Conservation (phyloP, 1,284 basidiomycete genomes). For the Rhodotorula sp. region DNA sequence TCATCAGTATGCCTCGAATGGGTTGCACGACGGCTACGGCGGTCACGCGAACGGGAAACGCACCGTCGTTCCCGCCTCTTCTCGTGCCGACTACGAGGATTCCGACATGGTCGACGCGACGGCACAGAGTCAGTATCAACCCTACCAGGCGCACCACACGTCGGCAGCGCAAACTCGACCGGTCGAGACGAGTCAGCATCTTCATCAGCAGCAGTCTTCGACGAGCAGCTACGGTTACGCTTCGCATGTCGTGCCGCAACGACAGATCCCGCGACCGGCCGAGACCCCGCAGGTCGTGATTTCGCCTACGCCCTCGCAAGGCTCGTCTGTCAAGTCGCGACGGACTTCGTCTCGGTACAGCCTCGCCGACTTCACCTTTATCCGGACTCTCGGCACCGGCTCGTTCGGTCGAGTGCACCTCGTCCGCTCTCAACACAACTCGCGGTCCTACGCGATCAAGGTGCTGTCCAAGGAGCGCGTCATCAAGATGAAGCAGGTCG, state of each 20-base stretch:
- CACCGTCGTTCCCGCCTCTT: background rate
- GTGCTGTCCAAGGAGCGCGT: conserved; percentile 92
- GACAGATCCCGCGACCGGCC: conserved; percentile 16
- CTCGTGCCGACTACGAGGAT: background rate
- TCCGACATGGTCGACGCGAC: background rate
- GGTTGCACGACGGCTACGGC: background rate
- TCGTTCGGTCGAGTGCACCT: conserved; percentile 94
- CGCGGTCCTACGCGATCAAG: conserved; percentile 91
- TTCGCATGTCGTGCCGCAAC: conserved; percentile 7
- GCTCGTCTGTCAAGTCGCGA: conserved; percentile 43
- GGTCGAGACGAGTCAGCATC: conserved; percentile 1
- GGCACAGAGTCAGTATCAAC: background rate
- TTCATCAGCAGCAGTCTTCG: conserved; percentile 20
- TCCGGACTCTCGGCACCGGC: conserved; percentile 73
- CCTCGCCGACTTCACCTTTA: conserved; percentile 54
- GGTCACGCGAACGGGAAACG: background rate
- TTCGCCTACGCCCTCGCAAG: conserved; percentile 40
- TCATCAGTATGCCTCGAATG: no score
- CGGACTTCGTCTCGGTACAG: conserved; percentile 56
- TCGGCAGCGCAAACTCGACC: background rate
- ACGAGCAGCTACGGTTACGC: conserved; percentile 13
- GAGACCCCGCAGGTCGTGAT: conserved; percentile 26
- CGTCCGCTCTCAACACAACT: conserved; percentile 86
- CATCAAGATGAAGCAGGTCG: conserved; percentile 92
- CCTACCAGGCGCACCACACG: background rate